phyloP scores from a whole-genome alignment of 2,329 filamentous ascomycete genomes.

The Coleophoma cylindrospora region DNA sequence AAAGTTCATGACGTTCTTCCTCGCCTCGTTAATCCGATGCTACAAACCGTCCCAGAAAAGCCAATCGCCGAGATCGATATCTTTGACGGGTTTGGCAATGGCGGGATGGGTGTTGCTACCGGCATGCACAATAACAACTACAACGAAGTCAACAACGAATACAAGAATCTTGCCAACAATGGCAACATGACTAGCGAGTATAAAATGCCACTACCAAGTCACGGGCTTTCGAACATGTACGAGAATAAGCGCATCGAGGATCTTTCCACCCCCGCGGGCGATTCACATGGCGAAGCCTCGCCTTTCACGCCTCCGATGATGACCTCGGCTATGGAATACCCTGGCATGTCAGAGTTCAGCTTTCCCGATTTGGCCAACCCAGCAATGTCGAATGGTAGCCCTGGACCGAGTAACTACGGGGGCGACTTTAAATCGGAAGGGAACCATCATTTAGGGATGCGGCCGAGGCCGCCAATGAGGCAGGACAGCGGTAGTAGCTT shows the following conservation, averaged over 20 bases:
- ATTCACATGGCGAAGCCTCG: background rate
- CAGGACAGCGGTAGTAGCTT: conserved; percentile 15
- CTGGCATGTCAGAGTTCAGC: conserved; percentile 1
- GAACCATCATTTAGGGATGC: conserved; percentile 6
- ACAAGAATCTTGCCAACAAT: conserved; percentile 22
- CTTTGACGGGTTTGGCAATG: conserved; percentile 61
- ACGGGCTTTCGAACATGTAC: conserved; percentile 1
- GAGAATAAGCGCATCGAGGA: background rate
- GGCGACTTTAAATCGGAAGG: background rate
- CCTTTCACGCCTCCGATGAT: conserved; percentile 1
- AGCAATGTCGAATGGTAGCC: background rate
- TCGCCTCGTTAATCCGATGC: conserved; percentile 52
- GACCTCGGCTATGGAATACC: conserved; percentile 1
- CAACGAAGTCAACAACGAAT: conserved; percentile 20
- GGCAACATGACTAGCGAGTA: conserved; percentile 10
- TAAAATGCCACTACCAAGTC: background rate
- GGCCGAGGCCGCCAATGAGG: conserved; percentile 17
- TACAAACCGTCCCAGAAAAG: conserved; percentile 53
- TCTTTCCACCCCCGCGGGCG: background rate
- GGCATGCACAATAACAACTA: conserved; percentile 20
- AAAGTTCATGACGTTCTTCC: conserved; percentile 73
- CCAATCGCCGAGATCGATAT: conserved; percentile 45
- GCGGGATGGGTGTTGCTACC: conserved; percentile 43
- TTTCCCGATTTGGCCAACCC: background rate
- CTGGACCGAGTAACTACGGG: conserved; percentile 5